Percentiles rank a stretch among this genome's conserved stretches.
Conservation (phyloP, 768 basidiomycete species). For the Pulveroboletus frians region DNA sequence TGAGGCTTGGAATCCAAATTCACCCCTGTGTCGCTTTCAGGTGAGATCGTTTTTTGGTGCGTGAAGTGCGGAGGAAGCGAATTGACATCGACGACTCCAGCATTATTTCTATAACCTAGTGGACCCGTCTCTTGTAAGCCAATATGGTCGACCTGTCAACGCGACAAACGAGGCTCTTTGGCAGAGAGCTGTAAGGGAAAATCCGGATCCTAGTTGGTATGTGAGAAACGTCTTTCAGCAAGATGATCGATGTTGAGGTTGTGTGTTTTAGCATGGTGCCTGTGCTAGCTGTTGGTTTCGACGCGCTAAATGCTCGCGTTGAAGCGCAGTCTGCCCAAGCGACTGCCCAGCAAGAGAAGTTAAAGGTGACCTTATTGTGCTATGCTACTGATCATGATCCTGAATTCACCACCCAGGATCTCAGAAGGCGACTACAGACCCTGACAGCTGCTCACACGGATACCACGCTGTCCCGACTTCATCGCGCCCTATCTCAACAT, state of each 20-base stretch:
- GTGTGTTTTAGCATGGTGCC: conserved; percentile 57
- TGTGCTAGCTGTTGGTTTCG: conserved; percentile 75
- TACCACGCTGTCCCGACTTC: conserved; percentile 62
- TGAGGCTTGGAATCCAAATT: conserved; percentile 65
- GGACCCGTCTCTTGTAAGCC: conserved; percentile 55
- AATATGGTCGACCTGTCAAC: conserved; percentile 70
- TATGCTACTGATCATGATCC: not conserved
- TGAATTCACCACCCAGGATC: conserved; percentile 41
- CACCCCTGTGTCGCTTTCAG: conserved; percentile 74
- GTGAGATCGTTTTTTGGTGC: conserved; percentile 32
- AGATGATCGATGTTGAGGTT: not conserved
- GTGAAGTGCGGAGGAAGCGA: not conserved
- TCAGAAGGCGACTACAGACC: conserved; percentile 56
- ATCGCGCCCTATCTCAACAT: conserved; percentile 57
- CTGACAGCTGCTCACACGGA: conserved; percentile 61
- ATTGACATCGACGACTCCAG: conserved; percentile 33
- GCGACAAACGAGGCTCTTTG: conserved; percentile 67
- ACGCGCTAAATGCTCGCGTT: conserved; percentile 72
- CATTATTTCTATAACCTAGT: conserved; percentile 84
- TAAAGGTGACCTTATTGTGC: conserved; percentile 40
- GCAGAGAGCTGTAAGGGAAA: conserved; percentile 75
- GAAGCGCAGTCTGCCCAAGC: conserved; percentile 70
- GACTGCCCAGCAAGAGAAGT: conserved; percentile 58
- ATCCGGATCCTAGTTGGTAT: conserved; percentile 76
- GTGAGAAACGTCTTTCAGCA: not conserved